Conservation (phyloP, 2,329 filamentous ascomycete species). For the Elsinoe fawcettii region DNA sequence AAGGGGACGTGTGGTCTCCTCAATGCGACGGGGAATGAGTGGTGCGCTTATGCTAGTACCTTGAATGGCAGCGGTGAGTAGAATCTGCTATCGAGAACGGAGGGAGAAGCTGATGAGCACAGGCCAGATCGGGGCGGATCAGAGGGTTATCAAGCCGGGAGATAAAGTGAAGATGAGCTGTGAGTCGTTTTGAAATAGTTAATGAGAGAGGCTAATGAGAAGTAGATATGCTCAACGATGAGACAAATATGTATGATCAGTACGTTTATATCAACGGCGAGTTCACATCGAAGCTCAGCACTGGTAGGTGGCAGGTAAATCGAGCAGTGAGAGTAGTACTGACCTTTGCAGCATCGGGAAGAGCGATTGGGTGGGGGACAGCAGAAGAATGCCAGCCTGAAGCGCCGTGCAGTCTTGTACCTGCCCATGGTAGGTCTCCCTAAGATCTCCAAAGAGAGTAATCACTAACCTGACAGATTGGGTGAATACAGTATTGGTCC, state of each 20-base stretch:
- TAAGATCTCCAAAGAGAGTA: slow-evolving; percentile 15
- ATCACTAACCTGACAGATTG: not conserved
- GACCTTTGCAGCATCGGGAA: slow-evolving; percentile 22
- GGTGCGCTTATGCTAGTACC: not conserved
- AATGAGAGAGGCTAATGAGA: not conserved
- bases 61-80: not conserved
- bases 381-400: slow-evolving; percentile 38
- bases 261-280: not conserved
- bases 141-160: not conserved
- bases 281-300: not conserved
- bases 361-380: slow-evolving; percentile 32
- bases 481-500: slow-evolving; percentile 14
- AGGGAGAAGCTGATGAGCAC: no score
- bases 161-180: slow-evolving; percentile 2
- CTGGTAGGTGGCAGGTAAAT: not conserved
- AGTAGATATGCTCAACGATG: not conserved
- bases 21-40: not conserved
- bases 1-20: no score
- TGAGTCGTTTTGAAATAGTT: not conserved
- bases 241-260: slow-evolving; percentile 4
- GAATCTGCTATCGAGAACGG: not conserved
- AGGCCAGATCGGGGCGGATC: not conserved
- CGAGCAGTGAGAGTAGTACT: not conserved
- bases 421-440: slow-evolving; percentile 38
- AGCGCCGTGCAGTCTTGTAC: slow-evolving; percentile 32